Percentiles rank a stretch among this genome's conserved stretches.
phyloP scores from a whole-genome alignment of 2,329 filamentous ascomycete genomes.

The Claviceps sp. region DNA sequence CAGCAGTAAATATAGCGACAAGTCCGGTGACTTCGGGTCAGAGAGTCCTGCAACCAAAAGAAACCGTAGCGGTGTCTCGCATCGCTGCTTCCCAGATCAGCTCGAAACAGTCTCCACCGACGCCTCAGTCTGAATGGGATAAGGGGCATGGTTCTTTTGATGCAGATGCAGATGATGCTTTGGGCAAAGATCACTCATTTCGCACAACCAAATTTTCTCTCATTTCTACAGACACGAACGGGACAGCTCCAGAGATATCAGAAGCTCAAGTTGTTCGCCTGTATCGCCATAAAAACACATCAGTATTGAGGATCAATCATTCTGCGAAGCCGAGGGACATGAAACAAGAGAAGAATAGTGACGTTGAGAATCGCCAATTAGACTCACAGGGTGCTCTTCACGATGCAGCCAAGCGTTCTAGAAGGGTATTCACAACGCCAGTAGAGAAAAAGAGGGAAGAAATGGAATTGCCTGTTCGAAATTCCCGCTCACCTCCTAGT shows the following conservation, averaged over 20 bases:
- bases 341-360: slow-evolving; percentile 21
- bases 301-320: slow-evolving; percentile 46
- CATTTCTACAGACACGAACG: slow-evolving; percentile 46
- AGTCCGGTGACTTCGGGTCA: neutral
- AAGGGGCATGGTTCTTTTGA: slow-evolving; percentile 19
- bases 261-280: slow-evolving; percentile 50
- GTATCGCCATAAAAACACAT: slow-evolving; percentile 51
- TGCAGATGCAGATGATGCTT: slow-evolving; percentile 40
- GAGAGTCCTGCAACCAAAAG: neutral
- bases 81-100: neutral
- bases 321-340: slow-evolving; percentile 35
- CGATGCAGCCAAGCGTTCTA: slow-evolving; percentile 25
- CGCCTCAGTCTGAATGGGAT: neutral
- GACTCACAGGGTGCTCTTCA: slow-evolving; percentile 19
- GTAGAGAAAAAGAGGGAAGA: slow-evolving; percentile 36
- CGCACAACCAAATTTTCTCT: slow-evolving; percentile 51
- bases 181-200: slow-evolving; percentile 37
- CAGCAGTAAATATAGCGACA: neutral
- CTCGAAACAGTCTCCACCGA: neutral
- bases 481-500: slow-evolving; percentile 45
- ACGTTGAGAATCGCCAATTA: slow-evolving; percentile 6
- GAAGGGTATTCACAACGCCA: slow-evolving; percentile 33
- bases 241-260: slow-evolving; percentile 47
- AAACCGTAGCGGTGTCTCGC: neutral
- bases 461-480: slow-evolving; percentile 48